Evolutionary conservation across 2,329 filamentous ascomycete genomes (phyloP).

Genomic region (Exophiala calicioides): DNA sequence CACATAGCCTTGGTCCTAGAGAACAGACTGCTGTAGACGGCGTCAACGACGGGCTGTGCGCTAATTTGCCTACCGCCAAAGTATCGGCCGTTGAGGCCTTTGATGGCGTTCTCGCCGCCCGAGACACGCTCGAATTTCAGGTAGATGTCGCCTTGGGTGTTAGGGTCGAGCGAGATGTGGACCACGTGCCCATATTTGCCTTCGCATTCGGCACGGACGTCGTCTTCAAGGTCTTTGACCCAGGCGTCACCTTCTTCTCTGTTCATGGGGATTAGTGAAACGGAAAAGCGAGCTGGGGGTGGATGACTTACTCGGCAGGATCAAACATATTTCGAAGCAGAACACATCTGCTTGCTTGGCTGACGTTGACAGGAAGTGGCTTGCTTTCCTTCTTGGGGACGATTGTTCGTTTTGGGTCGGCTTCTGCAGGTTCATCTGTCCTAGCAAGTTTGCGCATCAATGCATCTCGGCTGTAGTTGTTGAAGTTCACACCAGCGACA

Average conservation of each 20-base stretch:
- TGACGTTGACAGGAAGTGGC: slow-evolving; percentile 79
- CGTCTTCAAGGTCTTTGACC: slow-evolving; percentile 91
- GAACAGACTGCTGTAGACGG: slow-evolving; percentile 97
- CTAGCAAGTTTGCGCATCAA: slow-evolving; percentile 98
- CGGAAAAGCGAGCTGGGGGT: neutral
- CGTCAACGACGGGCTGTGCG: slow-evolving; percentile 93
- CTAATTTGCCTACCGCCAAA: slow-evolving; percentile 93
- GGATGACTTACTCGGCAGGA: slow-evolving; percentile 73
- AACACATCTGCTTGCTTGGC: slow-evolving; percentile 90
- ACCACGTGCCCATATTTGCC: slow-evolving; percentile 95
- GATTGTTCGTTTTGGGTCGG: slow-evolving; percentile 67
- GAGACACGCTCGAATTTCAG: slow-evolving; percentile 96
- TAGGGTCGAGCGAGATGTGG: slow-evolving; percentile 91
- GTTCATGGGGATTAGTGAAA: slow-evolving; percentile 23
- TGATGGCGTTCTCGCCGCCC: slow-evolving; percentile 95
- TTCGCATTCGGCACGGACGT: slow-evolving; percentile 90
- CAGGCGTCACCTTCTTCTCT: slow-evolving; percentile 85
- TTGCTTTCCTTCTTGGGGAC: slow-evolving; percentile 80
- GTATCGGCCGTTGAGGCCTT: slow-evolving; percentile 93
- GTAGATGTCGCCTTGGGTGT: slow-evolving; percentile 94
- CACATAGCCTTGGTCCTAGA: slow-evolving; percentile 63
- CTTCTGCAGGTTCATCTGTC: slow-evolving; percentile 75
- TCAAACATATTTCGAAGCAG: slow-evolving; percentile 96
- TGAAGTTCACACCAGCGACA: slow-evolving; percentile 98
- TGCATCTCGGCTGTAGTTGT: slow-evolving; percentile 96